A percentile compares a stretch with the other conserved stretches of the same genome.
These are phyloP conservation scores for Erythrophleum fordii DNA, from an alignment of 306 rosid species.

Conservation along the genomic window DNA sequence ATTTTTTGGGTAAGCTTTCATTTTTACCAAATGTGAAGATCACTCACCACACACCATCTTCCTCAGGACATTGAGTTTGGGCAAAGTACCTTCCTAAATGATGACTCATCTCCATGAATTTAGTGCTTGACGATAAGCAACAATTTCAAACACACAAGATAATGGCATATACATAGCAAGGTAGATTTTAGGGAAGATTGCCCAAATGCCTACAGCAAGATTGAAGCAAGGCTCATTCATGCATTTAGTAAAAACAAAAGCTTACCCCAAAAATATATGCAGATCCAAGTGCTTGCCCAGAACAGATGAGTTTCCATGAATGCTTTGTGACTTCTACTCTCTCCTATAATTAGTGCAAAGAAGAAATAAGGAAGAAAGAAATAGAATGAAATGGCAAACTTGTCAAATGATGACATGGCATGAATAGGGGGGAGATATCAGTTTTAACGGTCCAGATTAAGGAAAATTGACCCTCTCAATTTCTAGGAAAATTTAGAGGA, in stretches of 20 bases:
- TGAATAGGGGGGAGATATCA: background rate
- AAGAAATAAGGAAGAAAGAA: background rate
- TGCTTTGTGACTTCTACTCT: background rate
- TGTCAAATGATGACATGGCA: background rate
- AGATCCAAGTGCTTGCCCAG: background rate
- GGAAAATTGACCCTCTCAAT: background rate
- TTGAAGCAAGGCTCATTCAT: background rate
- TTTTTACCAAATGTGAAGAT: background rate
- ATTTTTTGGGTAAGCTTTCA: background rate
- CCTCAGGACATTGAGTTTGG: background rate
- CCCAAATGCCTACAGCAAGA: background rate
- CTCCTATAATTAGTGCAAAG: too few species aligned
- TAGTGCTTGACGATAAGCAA: background rate
- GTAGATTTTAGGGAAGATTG: background rate
- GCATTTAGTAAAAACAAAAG: background rate
- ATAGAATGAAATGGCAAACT: background rate
- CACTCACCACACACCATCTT: background rate
- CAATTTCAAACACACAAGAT: background rate
- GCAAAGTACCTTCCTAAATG: too few species aligned
- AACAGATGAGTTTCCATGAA: background rate
- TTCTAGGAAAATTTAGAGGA: background rate
- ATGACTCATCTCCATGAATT: background rate
- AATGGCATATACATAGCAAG: background rate
- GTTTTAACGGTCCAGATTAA: background rate
- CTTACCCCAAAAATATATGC: background rate